These are phyloP conservation scores for Ziziphus jujuba DNA, from an alignment of 306 rosid species.

Conservation along the genomic window DNA sequence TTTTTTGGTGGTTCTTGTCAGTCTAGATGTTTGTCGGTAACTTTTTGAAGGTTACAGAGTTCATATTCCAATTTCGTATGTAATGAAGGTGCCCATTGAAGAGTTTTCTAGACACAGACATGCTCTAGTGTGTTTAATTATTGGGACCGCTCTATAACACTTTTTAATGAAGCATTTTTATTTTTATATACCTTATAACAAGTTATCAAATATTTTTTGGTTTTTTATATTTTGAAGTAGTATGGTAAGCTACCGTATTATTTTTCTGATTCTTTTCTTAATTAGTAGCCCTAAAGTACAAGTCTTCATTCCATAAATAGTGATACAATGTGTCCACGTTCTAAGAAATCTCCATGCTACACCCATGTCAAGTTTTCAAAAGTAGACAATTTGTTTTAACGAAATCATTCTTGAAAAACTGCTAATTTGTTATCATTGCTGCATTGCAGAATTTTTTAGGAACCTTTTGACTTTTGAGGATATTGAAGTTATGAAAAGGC, in stretches of 20 bases:
- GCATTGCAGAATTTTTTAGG: conserved; percentile 36
- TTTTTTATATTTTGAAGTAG: not conserved
- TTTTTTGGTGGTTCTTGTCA: not conserved
- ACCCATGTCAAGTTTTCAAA: too few relatives aligned
- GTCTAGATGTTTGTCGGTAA: too few relatives aligned
- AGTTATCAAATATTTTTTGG: not conserved
- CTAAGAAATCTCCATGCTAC: not conserved
- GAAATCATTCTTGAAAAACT: conserved; percentile 1
- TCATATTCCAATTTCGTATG: too few relatives aligned
- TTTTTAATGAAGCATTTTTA: not conserved
- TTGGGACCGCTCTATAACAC: not conserved
- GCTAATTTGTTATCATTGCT: conserved; percentile 1
- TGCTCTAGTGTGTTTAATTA: not conserved
- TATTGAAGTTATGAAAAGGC: conserved; percentile 40
- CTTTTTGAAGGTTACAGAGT: too few relatives aligned
- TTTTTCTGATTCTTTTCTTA: not conserved
- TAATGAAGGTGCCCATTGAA: not conserved
- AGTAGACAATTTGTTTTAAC: not conserved
- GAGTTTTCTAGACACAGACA: not conserved
- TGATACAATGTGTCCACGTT: not conserved
- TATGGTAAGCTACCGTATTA: not conserved
- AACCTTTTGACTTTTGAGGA: conserved; percentile 32
- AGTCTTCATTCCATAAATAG: not conserved
- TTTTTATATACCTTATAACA: too few relatives aligned
- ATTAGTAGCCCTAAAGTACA: not conserved